phyloP scores from a whole-genome alignment of 495 filamentous ascomycete genomes.

The Penicillium roqueforti region DNA sequence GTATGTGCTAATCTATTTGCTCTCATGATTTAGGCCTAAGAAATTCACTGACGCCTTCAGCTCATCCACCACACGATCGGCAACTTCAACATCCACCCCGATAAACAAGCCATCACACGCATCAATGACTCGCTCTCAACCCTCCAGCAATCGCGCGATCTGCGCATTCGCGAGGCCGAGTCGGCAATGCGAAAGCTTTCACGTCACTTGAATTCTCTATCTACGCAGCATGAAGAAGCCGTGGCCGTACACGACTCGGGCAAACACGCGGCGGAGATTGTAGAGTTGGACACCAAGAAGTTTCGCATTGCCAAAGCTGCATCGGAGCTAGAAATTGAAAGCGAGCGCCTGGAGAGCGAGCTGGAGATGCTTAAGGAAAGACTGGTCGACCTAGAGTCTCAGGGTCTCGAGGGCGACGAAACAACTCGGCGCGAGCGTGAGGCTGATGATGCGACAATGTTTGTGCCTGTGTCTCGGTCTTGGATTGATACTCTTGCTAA shows the following conservation, averaged over 20 bases:
- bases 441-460: constrained; percentile 55
- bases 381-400: constrained; percentile 76
- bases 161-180: constrained; percentile 69
- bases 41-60: constrained; percentile 40
- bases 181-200: constrained; percentile 66
- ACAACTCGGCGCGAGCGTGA: constrained; percentile 55
- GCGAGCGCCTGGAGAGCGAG: constrained; percentile 79
- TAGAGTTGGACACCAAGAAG: constrained; percentile 86
- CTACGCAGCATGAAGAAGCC: constrained; percentile 66
- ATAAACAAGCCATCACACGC: constrained; percentile 80
- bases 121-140: constrained; percentile 78
- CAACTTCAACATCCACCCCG: constrained; percentile 91
- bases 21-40: background rate
- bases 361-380: constrained; percentile 69
- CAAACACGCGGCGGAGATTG: constrained; percentile 74
- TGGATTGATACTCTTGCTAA: constrained; percentile 12
- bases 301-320: constrained; percentile 89
- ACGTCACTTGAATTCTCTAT: constrained; percentile 64
- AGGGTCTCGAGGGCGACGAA: constrained; percentile 64
- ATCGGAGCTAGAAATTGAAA: constrained; percentile 85
- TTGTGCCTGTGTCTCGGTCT: constrained; percentile 11
- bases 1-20: constrained; percentile 42
- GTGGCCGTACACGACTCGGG: constrained; percentile 64
- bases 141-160: constrained; percentile 71
- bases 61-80: constrained; percentile 84